These are phyloP conservation scores for Simplicillium aogashimaense DNA, from an alignment of 2,329 filamentous ascomycete genomes.

Conservation along the genomic window DNA sequence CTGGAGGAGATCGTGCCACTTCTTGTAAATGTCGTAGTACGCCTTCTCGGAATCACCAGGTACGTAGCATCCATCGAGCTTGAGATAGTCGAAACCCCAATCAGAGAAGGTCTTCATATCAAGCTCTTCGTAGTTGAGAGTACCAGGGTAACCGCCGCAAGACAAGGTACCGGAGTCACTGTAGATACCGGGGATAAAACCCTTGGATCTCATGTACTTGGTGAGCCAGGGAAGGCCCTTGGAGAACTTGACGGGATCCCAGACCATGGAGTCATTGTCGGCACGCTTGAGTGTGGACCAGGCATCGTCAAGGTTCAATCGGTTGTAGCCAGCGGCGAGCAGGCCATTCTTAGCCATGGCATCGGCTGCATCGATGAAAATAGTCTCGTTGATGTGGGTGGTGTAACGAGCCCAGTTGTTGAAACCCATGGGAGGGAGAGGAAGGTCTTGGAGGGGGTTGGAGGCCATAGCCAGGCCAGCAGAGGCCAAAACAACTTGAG, in stretches of 20 bases:
- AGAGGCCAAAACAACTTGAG: conserved; percentile 6
- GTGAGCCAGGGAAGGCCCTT: conserved; percentile 30
- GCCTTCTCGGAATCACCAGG: conserved; percentile 10
- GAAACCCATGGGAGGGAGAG: conserved; percentile 37
- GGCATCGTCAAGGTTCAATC: conserved; percentile 34
- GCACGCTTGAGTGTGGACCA: conserved; percentile 27
- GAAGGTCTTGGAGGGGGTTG: conserved; percentile 1
- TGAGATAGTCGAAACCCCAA: conserved; percentile 28
- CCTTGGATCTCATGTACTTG: conserved; percentile 22
- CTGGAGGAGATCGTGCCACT: conserved; percentile 30
- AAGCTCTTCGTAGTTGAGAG: conserved; percentile 26
- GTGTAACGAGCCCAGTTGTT: conserved; percentile 39
- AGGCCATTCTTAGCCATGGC: conserved; percentile 31
- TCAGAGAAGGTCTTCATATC: conserved; percentile 27
- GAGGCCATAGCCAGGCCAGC: conserved; percentile 2
- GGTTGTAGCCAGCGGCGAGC: conserved; percentile 19
- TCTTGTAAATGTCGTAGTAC: conserved; percentile 22
- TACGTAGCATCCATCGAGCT: conserved; percentile 30
- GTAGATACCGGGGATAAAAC: conserved; percentile 36
- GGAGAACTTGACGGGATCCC: conserved; percentile 30
- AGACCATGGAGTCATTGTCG: conserved; percentile 25
- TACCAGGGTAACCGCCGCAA: conserved; percentile 31
- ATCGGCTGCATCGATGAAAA: conserved; percentile 36
- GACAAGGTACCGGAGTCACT: conserved; percentile 31
- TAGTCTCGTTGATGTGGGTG: conserved; percentile 35